Percentiles rank a stretch among this genome's conserved stretches.
These are phyloP conservation scores for Rhizophagus clarus DNA, from an alignment of 192 early-diverging fungal genomes.

Conservation along the genomic window DNA sequence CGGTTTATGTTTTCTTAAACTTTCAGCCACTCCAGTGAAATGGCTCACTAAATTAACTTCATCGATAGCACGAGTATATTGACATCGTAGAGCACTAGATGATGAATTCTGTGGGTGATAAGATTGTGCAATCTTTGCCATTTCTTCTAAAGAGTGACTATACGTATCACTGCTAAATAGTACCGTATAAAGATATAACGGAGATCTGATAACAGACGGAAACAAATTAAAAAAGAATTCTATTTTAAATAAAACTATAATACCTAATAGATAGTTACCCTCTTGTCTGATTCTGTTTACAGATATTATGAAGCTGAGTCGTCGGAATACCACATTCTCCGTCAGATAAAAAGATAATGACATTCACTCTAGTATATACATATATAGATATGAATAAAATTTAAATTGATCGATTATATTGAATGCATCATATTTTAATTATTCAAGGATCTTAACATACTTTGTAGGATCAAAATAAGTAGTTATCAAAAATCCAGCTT, in stretches of 20 bases:
- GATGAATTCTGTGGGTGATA: neutral
- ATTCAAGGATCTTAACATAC: no score
- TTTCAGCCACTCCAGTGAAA: constrained; percentile 16
- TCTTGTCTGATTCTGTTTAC: neutral
- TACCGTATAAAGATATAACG: constrained; percentile 24
- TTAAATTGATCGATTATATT: no score
- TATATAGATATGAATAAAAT: neutral
- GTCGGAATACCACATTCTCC: neutral
- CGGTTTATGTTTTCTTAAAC: constrained; percentile 15
- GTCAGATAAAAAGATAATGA: constrained; percentile 35
- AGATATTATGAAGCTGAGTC: neutral
- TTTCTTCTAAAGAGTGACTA: neutral
- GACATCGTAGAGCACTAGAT: neutral
- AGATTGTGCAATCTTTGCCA: constrained; percentile 18
- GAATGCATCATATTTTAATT: no score
- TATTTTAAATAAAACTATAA: no score
- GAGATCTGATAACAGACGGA: no score
- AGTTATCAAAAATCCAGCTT: constrained; percentile 11
- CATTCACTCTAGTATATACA: constrained; percentile 9
- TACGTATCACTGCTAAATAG: neutral
- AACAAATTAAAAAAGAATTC: no score
- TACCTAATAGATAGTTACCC: constrained; percentile 9
- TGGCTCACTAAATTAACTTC: constrained; percentile 1
- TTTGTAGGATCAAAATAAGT: neutral
- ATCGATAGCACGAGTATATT: neutral